phyloP scores from a whole-genome alignment of 257 asterid species.

The Solanum acaule region DNA sequence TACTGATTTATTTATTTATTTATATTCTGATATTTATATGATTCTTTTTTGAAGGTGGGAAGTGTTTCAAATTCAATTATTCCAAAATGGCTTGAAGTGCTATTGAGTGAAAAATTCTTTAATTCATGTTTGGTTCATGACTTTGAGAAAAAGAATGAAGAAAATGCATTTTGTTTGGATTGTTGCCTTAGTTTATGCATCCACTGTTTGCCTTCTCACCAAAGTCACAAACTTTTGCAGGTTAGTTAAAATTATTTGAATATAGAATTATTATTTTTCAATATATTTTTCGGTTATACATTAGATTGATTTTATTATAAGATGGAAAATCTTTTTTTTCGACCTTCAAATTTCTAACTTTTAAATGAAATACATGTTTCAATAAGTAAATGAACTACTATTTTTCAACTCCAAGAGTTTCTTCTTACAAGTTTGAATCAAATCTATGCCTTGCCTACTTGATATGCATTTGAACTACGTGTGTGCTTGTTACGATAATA shows the following conservation, averaged over 20 bases:
- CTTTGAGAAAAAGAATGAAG: not conserved
- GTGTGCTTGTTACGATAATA: no score
- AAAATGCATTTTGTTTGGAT: not conserved
- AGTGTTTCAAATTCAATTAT: not conserved
- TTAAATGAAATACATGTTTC: no score
- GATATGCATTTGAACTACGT: no score
- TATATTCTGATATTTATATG: not conserved
- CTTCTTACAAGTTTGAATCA: no score
- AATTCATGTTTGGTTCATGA: not conserved
- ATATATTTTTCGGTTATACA: not conserved
- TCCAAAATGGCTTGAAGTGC: not conserved
- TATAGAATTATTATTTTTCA: not conserved
- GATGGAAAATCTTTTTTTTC: not conserved
- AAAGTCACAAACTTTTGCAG: not conserved
- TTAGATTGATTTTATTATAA: no score
- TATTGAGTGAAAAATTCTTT: not conserved
- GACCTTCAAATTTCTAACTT: no score
- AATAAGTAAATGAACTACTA: no score
- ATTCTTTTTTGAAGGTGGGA: not conserved
- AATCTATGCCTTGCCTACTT: no score
- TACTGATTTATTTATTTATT: not conserved
- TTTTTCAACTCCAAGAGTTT: no score
- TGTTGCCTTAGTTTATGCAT: not conserved
- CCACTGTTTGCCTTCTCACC: not conserved
- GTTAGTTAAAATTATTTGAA: not conserved